Percentiles rank a stretch among this genome's conserved stretches.
Evolutionary conservation across 306 rosid genomes (phyloP).

Genomic region (Rubus idaeus): DNA sequence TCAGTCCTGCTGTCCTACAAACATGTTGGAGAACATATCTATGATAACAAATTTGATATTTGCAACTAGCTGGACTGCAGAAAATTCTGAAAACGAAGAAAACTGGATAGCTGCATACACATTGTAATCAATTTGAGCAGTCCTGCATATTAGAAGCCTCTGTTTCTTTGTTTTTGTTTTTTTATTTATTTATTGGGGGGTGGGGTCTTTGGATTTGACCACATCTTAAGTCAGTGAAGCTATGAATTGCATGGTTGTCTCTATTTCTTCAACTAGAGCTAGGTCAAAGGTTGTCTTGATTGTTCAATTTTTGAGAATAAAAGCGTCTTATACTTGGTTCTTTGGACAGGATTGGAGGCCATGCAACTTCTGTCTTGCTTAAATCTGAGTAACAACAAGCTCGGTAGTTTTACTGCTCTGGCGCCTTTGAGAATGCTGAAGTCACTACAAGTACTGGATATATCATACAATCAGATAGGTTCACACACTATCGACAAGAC

Average conservation of each 20-base stretch:
- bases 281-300: background rate
- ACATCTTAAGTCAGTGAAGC: background rate
- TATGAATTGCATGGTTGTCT: background rate
- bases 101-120: slow-evolving; percentile 1
- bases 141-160: background rate
- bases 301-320: slow-evolving; percentile 1
- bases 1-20: background rate
- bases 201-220: background rate
- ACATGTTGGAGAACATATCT: background rate
- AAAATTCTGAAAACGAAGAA: background rate
- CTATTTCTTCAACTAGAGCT: background rate
- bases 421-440: slow-evolving; percentile 60
- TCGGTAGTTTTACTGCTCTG: slow-evolving; percentile 67
- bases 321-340: slow-evolving; percentile 23
- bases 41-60: background rate
- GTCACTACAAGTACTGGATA: slow-evolving; percentile 64
- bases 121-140: background rate
- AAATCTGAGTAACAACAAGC: slow-evolving; percentile 74
- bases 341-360: slow-evolving; percentile 80
- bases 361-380: slow-evolving; percentile 81
- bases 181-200: background rate
- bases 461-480: slow-evolving; percentile 73
- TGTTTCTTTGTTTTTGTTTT: background rate
- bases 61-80: background rate
- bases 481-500: slow-evolving; percentile 62